phyloP scores from a whole-genome alignment of 2,329 filamentous ascomycete species.

The Exophiala oligosperma region DNA sequence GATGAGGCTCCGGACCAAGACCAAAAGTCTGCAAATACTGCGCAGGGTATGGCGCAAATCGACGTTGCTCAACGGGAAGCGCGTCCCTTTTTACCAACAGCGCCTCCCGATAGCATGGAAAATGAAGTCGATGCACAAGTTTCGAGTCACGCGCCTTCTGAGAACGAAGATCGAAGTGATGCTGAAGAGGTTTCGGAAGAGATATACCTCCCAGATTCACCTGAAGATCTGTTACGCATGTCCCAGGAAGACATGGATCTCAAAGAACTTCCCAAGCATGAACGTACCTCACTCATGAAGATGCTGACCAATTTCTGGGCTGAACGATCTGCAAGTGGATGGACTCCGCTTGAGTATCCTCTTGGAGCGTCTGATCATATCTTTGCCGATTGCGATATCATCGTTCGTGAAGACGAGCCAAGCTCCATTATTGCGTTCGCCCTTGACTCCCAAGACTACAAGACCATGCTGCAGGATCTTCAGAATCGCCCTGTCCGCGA shows the following conservation, averaged over 20 bases:
- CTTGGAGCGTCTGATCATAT: constrained; percentile 87
- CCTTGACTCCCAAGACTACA: constrained; percentile 83
- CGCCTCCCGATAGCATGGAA: constrained; percentile 37
- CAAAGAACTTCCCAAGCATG: constrained; percentile 83
- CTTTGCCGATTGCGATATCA: constrained; percentile 94
- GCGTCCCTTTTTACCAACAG: constrained; percentile 35
- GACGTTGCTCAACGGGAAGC: constrained; percentile 36
- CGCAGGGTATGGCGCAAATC: constrained; percentile 33
- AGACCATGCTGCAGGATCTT: constrained; percentile 66
- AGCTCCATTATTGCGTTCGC: constrained; percentile 95
- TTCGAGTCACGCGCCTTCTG: constrained; percentile 57
- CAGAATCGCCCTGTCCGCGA: constrained; percentile 29
- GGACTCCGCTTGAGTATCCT: constrained; percentile 89
- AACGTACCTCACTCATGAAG: constrained; percentile 90
- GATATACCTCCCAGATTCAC: constrained; percentile 56
- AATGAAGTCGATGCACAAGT: constrained; percentile 47
- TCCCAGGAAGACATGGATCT: constrained; percentile 58
- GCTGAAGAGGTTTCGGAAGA: constrained; percentile 73
- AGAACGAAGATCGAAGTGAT: constrained; percentile 67
- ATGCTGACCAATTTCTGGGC: constrained; percentile 98
- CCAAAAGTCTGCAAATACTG: constrained; percentile 26
- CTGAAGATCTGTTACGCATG: constrained; percentile 52
- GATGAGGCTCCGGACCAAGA: constrained; percentile 27
- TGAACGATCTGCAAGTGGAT: constrained; percentile 92
- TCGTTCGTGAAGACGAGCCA: constrained; percentile 95